Evolutionary conservation across 2,329 filamentous ascomycete species (phyloP), one percentile per base, ranked within the genome.

Genomic region (Aotearoamyces nothofagi): DNA sequence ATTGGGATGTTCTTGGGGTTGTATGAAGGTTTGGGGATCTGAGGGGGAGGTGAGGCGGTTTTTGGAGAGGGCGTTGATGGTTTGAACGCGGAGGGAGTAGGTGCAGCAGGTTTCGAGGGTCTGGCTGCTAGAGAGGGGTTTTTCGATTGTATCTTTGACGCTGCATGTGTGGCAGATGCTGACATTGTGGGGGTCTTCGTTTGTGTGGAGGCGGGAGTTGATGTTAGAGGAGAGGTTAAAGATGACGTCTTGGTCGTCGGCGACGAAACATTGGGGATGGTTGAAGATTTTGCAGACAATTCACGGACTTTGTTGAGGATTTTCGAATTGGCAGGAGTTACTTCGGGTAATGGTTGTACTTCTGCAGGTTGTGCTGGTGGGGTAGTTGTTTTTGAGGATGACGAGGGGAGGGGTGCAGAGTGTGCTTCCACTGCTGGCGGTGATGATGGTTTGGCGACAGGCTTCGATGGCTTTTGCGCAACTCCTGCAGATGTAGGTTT

Each of bases 261-360:
- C n/a, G n/a, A n/a, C n/a, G n/a, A n/a, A n/a, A n/a, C n/a, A n/a
- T n/a, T n/a, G n/a, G n/a, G n/a, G n/a, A n/a, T n/a, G n/a, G n/a
- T n/a, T n/a, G n/a, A n/a, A n/a, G n/a, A n/a, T 17, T 38, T 33
- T 3, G 26, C 10, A 15, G 33, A 37, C n/a, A 38, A 31, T 23
- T 39, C 37, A 13, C 32, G 30, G 14, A 42, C 35, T 38, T 39
- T 25, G 19, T 17, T 33, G 14, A 41, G 27, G 29, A 42, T 41
- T 12, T 36, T 36, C 9, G 39, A 42, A 7, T 22, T 34, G 24
- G 32, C 32, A 17, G 31, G 32, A 12, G 29, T 33, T 8, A 30
- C 26, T 11, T 6, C 11, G 13, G 14, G 7, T 11, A 32, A 33
- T 8, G 29, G 6, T 4, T 28, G 9, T 20, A 28, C 17, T 29